Base-by-base conservation (phyloP, 192 early-diverging fungal species). In the Mortierella alpina region DNA sequence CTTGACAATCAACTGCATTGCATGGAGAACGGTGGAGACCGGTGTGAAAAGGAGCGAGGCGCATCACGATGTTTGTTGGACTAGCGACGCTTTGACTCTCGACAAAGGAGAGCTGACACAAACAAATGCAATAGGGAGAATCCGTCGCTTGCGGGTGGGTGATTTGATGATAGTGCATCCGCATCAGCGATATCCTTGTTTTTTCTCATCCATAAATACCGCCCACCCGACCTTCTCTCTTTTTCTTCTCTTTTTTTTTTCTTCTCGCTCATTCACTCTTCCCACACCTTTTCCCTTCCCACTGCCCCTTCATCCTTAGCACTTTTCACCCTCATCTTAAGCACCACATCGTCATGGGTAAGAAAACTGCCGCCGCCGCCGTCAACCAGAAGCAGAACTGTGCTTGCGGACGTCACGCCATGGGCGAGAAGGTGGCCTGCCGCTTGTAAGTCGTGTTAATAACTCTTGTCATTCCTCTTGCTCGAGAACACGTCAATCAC, bases 371-470 rank as follows among this genome's bases (percentile, higher is more conserved):
- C 17, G 39, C 75, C 60, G 68, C 68, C 49, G 59, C 77, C 68
- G 68, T 65, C 66, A 63, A 68, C 66, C 58, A 52, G 59, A 80
- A 80, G 70, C 64, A 80, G 65, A 68, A 67, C 65, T 80, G 77
- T 59, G 65, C 66, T 31, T 80, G 77, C n/a, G 77, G 77, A 50
- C 77, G 77, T n/a, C 69, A 80, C 69, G 50, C 60, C 65, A 80
- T 62, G 40, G 77, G 77, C 18, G 77, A 80, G 48, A 80, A 80
- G 77, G 77, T 72, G 59, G 66, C 77, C 53, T 80, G 77, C 60
- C 77, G 77, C 59, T 80, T 80, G 77, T 80, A 80, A 72, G 77
- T 79, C 7, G 7, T 56, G 4, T 46, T 67, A 17, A 17, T 61
- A 23, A 2, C 22, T 10, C 39, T 76, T 46, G 18, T 64, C 47